phyloP scores from a whole-genome alignment of 257 asterid species.

The Echites panduratus region DNA sequence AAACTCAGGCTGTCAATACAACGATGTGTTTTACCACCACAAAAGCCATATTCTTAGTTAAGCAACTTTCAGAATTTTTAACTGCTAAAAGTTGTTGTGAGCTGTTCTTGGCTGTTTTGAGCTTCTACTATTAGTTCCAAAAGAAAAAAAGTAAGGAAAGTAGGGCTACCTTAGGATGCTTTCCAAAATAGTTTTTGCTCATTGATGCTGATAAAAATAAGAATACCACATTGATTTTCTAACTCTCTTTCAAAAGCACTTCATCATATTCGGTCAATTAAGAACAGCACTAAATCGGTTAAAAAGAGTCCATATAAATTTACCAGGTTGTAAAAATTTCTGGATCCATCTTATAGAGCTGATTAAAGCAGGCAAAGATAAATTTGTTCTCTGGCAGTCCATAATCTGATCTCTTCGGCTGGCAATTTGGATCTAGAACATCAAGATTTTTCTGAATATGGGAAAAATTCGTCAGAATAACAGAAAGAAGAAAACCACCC shows the following conservation, averaged over 20 bases:
- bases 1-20: constrained; percentile 10
- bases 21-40: constrained; percentile 2
- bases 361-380: constrained; percentile 96
- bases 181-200: no score
- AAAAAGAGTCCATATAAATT: neutral
- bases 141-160: no score
- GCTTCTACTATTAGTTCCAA: no score
- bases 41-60: neutral
- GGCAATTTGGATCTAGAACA: constrained; percentile 72
- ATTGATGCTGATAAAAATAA: no score
- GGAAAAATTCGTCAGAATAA: constrained; percentile 6
- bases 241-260: no score
- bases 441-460: constrained; percentile 73
- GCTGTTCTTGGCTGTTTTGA: no score
- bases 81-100: no score
- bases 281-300: neutral
- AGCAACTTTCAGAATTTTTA: neutral
- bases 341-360: constrained; percentile 99
- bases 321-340: constrained; percentile 86
- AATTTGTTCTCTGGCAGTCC: constrained; percentile 95
- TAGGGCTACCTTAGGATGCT: no score
- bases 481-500: neutral
- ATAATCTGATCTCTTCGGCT: constrained; percentile 84
- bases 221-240: no score
- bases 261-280: neutral